A percentile compares a stretch with the other conserved stretches of the same genome.
phyloP scores from a whole-genome alignment of 495 filamentous ascomycete species.

The Podospora didyma region DNA sequence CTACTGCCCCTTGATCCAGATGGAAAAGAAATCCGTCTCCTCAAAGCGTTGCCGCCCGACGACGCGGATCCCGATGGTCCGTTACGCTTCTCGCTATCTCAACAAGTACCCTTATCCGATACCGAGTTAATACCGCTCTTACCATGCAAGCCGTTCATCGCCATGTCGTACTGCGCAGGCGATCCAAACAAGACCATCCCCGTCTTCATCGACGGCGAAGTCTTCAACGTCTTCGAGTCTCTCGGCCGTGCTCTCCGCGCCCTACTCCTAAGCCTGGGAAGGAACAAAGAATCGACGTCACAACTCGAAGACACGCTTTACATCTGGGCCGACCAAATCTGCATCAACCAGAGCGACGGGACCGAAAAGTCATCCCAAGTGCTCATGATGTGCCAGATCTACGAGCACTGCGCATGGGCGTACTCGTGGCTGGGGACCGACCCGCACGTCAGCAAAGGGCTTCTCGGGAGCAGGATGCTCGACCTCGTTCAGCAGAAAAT shows the following conservation, averaged over 20 bases:
- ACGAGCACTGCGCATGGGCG: constrained; percentile 7
- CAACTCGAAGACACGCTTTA: neutral
- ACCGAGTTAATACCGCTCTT: too few relatives aligned
- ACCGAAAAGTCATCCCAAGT: constrained; percentile 21
- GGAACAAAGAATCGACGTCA: neutral
- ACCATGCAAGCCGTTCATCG: neutral
- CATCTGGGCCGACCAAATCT: constrained; percentile 25
- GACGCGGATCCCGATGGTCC: neutral
- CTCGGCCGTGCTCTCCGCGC: neutral
- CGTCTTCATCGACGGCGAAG: neutral
- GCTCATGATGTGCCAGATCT: constrained; percentile 16
- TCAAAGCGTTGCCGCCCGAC: neutral
- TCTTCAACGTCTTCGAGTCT: neutral
- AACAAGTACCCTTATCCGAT: neutral
- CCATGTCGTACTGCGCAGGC: constrained; percentile 8
- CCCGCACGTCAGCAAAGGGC: neutral
- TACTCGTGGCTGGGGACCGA: constrained; percentile 16
- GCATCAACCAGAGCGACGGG: constrained; percentile 24
- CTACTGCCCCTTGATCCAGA: neutral
- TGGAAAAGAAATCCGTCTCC: neutral
- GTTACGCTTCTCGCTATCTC: neutral
- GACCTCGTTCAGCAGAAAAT: neutral
- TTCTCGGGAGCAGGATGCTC: neutral
- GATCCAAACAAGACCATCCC: neutral
- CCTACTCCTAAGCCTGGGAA: neutral